Base-by-base conservation (phyloP, 139 green algal species). In the Chlorella sp. region DNA sequence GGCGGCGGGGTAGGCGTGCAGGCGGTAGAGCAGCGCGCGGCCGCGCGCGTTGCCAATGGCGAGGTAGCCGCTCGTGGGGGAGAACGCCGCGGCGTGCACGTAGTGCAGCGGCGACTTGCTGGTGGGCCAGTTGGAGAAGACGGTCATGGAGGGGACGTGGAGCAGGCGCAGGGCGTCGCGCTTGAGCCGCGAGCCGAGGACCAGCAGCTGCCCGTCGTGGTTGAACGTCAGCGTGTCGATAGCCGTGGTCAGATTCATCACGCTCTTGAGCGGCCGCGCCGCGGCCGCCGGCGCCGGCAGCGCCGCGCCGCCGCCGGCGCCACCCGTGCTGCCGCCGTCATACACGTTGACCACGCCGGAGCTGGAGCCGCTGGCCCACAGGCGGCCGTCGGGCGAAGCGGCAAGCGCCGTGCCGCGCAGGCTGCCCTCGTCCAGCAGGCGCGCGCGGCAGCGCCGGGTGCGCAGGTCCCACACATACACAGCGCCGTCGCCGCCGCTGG, bases 101-200 rank as follows among this genome's bases (percentile, higher is more conserved):
- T 94, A 96, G 51, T 93, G 84, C 77, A 98, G 81, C 36, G 94
- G 94, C n/a, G 67, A 93, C 48, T 71, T 82, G 33, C 76, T 80
- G 1, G 92, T 97, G 1, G 95, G 95, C 94, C 94, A 99, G 82
- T 98, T 98, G 68, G 82, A 76, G 68, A 96, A 99, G 12, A 96
- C 92, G 25, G 90, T 97, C 41, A 84, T 56, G 15, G 84, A 88
- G 8, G 92, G 87, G 31, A 97, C 50, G 81, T 98, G 95, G 64
- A 97, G 85, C 69, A 99, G 65, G 0, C 94, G 86, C 81, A 98
- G 85, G 19, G 93, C 71, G 55, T 98, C 93, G 31, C 85, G 89
- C 84, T 94, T 93, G 86, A 96, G 86, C 40, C 89, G 85, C 5
- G 90, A 97, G 4, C 85, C 87, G 60, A 96, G 86, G 2, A 90